A percentile compares a stretch with the other conserved stretches of the same genome.
phyloP scores from a whole-genome alignment of 75 land plant genomes.

The Sequoia sempervirens region DNA sequence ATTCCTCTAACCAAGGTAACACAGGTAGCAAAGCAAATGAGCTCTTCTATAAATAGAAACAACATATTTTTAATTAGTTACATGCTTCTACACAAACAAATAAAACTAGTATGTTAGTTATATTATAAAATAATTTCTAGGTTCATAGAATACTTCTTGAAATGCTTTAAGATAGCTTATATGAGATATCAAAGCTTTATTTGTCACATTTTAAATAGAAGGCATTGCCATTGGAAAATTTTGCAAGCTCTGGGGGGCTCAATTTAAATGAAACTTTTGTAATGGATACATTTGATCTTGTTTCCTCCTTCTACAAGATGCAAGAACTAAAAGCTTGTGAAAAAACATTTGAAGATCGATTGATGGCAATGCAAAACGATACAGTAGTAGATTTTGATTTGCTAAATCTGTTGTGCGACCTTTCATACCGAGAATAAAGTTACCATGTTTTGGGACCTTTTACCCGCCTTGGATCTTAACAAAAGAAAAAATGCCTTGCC shows the following conservation, averaged over 20 bases:
- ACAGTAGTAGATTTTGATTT: constrained; percentile 17
- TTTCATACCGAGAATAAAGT: constrained; percentile 46
- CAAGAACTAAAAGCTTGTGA: background rate
- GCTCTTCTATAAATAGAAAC: no score
- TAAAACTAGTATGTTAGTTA: no score
- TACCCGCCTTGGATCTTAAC: constrained; percentile 11
- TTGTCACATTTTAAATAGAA: no score
- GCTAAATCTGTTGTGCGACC: constrained; percentile 46
- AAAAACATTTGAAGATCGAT: background rate
- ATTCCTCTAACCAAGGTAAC: no score
- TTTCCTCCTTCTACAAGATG: background rate
- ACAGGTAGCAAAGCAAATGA: no score
- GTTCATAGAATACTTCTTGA: no score
- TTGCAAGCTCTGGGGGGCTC: background rate
- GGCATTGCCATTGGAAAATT: background rate
- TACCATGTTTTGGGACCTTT: constrained; percentile 6
- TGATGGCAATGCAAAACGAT: constrained; percentile 5
- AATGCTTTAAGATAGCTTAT: no score
- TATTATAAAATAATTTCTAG: no score
- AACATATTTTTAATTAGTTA: no score
- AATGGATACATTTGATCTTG: background rate
- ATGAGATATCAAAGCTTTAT: no score
- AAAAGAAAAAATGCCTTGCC: constrained; percentile 37
- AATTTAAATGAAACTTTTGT: background rate
- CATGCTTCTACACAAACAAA: no score